Percentiles rank a stretch among this genome's conserved stretches.
These are phyloP conservation scores for Rhodamnia rubescens DNA, from an alignment of 345 rosid genomes.

Conservation along the genomic window DNA sequence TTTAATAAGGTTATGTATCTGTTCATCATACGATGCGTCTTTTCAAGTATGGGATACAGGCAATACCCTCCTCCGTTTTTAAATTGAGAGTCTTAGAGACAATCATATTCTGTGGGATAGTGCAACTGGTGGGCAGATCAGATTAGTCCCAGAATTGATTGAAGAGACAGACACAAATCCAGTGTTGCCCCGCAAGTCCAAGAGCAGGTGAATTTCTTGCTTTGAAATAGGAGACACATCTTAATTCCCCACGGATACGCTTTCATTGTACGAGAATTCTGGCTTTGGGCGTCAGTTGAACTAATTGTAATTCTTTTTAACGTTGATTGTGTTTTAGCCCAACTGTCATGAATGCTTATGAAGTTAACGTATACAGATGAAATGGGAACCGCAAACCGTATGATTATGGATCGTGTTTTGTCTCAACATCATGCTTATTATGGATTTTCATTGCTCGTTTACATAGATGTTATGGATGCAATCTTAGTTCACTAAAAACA, in stretches of 20 bases:
- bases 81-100: too few relatives aligned
- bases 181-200: too few relatives aligned
- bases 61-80: too few relatives aligned
- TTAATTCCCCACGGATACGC: background rate
- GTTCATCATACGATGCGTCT: too few relatives aligned
- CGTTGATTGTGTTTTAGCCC: background rate
- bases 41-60: too few relatives aligned
- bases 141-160: background rate
- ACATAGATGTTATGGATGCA: background rate
- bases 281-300: background rate
- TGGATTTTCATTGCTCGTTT: background rate
- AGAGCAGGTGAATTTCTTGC: too few relatives aligned
- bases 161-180: background rate
- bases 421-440: background rate
- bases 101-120: background rate
- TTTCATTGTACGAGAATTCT: background rate
- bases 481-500: background rate
- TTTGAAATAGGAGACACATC: too few relatives aligned
- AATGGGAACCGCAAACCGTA: background rate
- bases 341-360: background rate
- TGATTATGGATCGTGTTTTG: background rate
- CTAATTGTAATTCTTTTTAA: too few relatives aligned
- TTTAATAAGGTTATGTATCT: too few relatives aligned
- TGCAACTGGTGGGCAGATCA: background rate
- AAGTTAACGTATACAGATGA: background rate